Evolutionary conservation across 1,139 yeast genomes (phyloP).

Genomic region (Arxiozyma bovina): DNA sequence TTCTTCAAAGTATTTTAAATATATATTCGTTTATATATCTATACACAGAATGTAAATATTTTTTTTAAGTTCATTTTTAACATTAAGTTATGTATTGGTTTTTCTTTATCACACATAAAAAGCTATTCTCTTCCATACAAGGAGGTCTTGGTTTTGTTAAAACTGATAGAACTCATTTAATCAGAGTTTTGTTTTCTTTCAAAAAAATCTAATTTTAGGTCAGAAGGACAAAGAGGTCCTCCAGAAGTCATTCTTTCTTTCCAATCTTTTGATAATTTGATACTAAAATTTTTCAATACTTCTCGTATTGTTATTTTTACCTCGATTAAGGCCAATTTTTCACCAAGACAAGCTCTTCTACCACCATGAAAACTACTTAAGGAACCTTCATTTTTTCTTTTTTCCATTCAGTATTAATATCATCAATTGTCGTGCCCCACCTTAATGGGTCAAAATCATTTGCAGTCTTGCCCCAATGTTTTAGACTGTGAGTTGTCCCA

Average conservation of each 20-base stretch:
- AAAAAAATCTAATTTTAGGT: slow-evolving; percentile 21
- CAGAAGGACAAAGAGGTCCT: slow-evolving; percentile 36
- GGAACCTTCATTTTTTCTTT: slow-evolving; percentile 39
- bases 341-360: slow-evolving; percentile 54
- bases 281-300: slow-evolving; percentile 33
- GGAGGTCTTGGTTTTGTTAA: not conserved
- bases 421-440: slow-evolving; percentile 43
- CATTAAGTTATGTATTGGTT: too few species aligned
- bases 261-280: slow-evolving; percentile 41
- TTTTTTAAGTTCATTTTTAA: too few species aligned
- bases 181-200: slow-evolving; percentile 1
- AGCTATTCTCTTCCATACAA: too few species aligned
- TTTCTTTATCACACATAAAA: too few species aligned
- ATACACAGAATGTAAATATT: not conserved
- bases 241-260: slow-evolving; percentile 45
- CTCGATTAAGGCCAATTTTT: slow-evolving; percentile 46
- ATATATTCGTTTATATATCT: too few species aligned
- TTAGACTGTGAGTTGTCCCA: slow-evolving; percentile 45
- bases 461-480: slow-evolving; percentile 45
- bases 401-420: slow-evolving; percentile 36
- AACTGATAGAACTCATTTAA: not conserved
- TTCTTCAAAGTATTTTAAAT: not conserved
- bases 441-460: slow-evolving; percentile 44
- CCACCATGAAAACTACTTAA: slow-evolving; percentile 56
- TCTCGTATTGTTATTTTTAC: slow-evolving; percentile 35